These are phyloP conservation scores for Angomonas ambiguus DNA, from an alignment of 208 protist species.

Conservation along the genomic window DNA sequence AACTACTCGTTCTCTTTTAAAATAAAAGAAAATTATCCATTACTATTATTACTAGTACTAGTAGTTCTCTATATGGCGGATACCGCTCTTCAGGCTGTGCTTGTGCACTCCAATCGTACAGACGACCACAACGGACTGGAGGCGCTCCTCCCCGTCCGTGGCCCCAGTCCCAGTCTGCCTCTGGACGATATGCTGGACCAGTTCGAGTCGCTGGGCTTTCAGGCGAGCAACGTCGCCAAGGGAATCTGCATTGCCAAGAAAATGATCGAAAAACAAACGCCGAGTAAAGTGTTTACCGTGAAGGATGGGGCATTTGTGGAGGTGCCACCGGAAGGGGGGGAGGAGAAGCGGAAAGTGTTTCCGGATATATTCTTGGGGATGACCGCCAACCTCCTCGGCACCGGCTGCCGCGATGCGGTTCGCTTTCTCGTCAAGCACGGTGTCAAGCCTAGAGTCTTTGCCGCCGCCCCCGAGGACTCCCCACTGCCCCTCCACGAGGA, in stretches of 20 bases:
- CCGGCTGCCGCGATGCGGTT: conserved; percentile 74
- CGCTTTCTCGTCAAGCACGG: conserved; percentile 76
- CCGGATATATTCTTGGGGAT: conserved; percentile 69
- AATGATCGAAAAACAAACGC: conserved; percentile 53
- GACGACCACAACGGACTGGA: neutral
- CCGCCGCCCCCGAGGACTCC: conserved; percentile 5
- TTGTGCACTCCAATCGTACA: conserved; percentile 50
- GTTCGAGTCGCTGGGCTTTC: conserved; percentile 63
- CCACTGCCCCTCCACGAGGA: neutral
- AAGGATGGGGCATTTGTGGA: conserved; percentile 54
- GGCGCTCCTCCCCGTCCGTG: conserved; percentile 28
- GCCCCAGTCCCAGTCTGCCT: conserved; percentile 33
- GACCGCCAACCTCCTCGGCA: conserved; percentile 77
- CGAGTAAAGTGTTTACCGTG: conserved; percentile 42
- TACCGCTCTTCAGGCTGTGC: conserved; percentile 44
- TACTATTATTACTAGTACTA: no score
- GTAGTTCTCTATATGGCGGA: conserved; percentile 44
- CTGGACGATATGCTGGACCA: conserved; percentile 20
- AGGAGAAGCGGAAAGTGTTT: conserved; percentile 27
- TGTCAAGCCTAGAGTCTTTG: conserved; percentile 23
- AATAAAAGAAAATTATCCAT: neutral
- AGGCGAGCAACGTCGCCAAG: conserved; percentile 65
- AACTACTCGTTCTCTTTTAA: no score
- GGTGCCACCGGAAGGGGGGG: conserved; percentile 19
- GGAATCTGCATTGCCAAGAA: conserved; percentile 37